Evolutionary conservation across 352 stramenopile genomes (phyloP).

Genomic region (Phytophthora multivora): DNA sequence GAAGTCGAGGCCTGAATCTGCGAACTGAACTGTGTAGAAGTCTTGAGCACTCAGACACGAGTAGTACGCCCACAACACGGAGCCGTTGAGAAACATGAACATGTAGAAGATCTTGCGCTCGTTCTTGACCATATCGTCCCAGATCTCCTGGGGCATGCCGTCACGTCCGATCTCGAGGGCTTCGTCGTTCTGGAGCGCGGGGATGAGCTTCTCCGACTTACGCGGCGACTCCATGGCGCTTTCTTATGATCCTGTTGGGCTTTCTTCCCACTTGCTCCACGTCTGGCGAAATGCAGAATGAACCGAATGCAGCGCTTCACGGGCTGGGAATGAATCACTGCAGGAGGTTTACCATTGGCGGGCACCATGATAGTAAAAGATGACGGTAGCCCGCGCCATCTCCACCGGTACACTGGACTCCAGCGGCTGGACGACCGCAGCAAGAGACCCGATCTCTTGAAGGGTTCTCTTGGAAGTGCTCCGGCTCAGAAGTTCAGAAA

Average conservation of each 20-base stretch:
- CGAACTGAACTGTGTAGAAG: constrained; percentile 60
- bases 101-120: constrained; percentile 58
- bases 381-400: constrained; percentile 5
- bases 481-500: constrained; percentile 25
- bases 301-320: not conserved
- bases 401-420: not conserved
- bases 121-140: constrained; percentile 56
- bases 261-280: constrained; percentile 5
- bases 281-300: constrained; percentile 29
- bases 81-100: constrained; percentile 71
- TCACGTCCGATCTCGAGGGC: constrained; percentile 27
- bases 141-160: constrained; percentile 62
- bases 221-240: constrained; percentile 27
- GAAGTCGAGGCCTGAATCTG: constrained; percentile 51
- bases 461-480: not conserved
- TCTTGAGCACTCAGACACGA: constrained; percentile 72
- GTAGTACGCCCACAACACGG: constrained; percentile 76
- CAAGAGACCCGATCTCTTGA: not conserved
- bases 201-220: constrained; percentile 52
- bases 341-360: not conserved
- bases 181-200: constrained; percentile 30
- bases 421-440: too few relatives aligned
- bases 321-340: not conserved
- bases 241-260: not conserved
- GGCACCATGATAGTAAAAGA: constrained; percentile 17